Evolutionary conservation across 2,329 filamentous ascomycete species (phyloP).

Genomic region (Apiospora kogelbergensis): DNA sequence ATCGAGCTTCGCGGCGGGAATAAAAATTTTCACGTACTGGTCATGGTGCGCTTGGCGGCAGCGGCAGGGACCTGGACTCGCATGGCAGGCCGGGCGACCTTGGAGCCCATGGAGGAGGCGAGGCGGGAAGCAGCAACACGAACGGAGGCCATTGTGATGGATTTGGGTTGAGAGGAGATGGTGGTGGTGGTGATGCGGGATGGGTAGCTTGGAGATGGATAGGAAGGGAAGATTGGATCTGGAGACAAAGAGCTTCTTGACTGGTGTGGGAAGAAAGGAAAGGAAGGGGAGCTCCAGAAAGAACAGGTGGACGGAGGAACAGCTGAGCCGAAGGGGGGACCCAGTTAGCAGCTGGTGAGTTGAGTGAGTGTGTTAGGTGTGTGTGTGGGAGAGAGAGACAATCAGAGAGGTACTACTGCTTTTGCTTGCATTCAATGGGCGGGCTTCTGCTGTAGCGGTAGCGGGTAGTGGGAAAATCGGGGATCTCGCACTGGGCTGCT

Average conservation of each 20-base stretch:
- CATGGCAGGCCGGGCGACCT: conserved; percentile 75
- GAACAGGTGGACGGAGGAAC: conserved; percentile 13
- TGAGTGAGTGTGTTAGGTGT: background rate
- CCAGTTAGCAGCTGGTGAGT: background rate
- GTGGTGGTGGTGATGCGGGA: conserved; percentile 26
- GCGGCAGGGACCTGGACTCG: conserved; percentile 62
- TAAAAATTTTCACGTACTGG: conserved; percentile 54
- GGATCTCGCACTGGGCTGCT: background rate
- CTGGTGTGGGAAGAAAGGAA: conserved; percentile 27
- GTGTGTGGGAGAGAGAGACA: background rate
- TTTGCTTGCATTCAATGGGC: background rate
- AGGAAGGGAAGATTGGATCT: conserved; percentile 23
- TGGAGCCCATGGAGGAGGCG: conserved; percentile 73
- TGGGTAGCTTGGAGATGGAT: conserved; percentile 25
- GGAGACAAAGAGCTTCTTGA: conserved; percentile 30
- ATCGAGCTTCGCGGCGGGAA: background rate
- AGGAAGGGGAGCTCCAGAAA: conserved; percentile 28
- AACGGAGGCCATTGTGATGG: conserved; percentile 72
- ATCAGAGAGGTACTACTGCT: background rate
- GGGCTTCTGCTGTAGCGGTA: background rate
- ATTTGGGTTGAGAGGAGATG: conserved; percentile 42
- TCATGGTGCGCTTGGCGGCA: conserved; percentile 72
- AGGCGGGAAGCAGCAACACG: conserved; percentile 77
- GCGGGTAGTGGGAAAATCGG: conserved; percentile 1
- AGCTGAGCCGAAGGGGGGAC: conserved; percentile 11